Percentiles rank a stretch among this genome's conserved stretches.
Evolutionary conservation across 2,329 filamentous ascomycete genomes (phyloP).

Genomic region (Cercospora janseana): DNA sequence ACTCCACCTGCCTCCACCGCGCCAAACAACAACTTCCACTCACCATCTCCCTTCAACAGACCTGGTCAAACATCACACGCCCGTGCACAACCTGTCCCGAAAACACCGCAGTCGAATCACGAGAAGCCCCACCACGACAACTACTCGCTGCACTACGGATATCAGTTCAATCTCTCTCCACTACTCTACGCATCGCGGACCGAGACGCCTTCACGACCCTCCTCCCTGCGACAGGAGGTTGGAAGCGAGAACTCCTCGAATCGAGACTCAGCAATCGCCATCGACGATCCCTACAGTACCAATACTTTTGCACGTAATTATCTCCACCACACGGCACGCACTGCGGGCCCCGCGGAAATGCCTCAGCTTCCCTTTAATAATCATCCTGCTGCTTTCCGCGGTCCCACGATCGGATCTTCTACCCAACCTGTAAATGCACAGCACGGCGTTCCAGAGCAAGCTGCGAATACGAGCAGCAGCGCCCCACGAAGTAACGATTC

Average conservation of each 20-base stretch:
- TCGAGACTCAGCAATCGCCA: conserved; percentile 17
- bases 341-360: conserved; percentile 24
- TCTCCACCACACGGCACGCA: conserved; percentile 36
- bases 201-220: conserved; percentile 45
- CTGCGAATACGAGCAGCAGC: conserved; percentile 14
- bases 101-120: conserved; percentile 31
- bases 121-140: conserved; percentile 27
- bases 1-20: conserved; percentile 23
- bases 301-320: conserved; percentile 36
- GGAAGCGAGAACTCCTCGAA: conserved; percentile 21
- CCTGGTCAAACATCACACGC: conserved; percentile 16
- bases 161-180: conserved; percentile 50
- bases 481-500: conserved; percentile 15
- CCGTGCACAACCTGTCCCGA: conserved; percentile 28
- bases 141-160: conserved; percentile 43
- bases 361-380: conserved; percentile 22
- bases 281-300: conserved; percentile 23
- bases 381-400: conserved; percentile 14
- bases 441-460: conserved; percentile 16
- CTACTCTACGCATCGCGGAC: conserved; percentile 49
- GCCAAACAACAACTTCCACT: conserved; percentile 21
- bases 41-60: conserved; percentile 44
- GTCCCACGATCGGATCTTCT: conserved; percentile 14
- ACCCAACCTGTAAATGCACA: conserved; percentile 15
- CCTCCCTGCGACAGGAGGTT: conserved; percentile 46